Base-by-base conservation (phyloP, 2,329 filamentous ascomycete genomes). In the Cladosporium cucumerinum region DNA sequence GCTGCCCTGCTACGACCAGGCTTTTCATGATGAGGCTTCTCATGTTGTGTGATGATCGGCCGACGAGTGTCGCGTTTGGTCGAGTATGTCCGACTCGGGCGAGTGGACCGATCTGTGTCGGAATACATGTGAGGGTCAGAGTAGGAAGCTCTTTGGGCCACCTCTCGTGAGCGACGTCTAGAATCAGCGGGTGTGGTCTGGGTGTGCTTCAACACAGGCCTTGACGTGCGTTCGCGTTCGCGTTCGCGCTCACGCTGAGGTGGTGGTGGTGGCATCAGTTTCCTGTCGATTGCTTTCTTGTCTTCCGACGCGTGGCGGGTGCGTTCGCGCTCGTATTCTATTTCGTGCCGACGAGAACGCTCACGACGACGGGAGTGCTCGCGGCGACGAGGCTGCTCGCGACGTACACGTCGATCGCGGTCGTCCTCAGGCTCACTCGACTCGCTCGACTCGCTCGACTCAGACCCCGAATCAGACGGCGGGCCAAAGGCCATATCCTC, bases 1-100 rank as follows among this genome's bases (percentile, higher is more conserved):
- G 72, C 73, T 2, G 74, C 69, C 58, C 77, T 76, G 21, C 75
- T 75, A 3, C 72, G 65, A 28, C 69, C 68, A 11, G 71, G 70
- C 3, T 71, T 71, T 7, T 69, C 67, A 46, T 66, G 65, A 3
- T 73, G 77, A n/a, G n/a, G n/a, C 3, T 71, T 71, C 10, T 69
- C 67, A 46, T 66, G 65, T 4, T 73, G 77, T 3, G 73, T 70
- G 25, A 77, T 67, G 5, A 76, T 72, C 10, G 77, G 70, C 5
- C 69, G 70, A 25, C 72, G 77, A 43, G 75, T 75, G 55, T 72
- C 74, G 46, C 65, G 54, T 14, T 49, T 52, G 43, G 43, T 59
- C 5, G 71, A 70, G 46, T 68, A 65, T 34, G 65, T 63, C 28
- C 62, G 61, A 10, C 65, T 63, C 3, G 70, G 67, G 23, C 68